Percentiles rank a stretch among this genome's conserved stretches.
Evolutionary conservation across 2,329 filamentous ascomycete genomes (phyloP).

Genomic region (Seiridium unicorne): DNA sequence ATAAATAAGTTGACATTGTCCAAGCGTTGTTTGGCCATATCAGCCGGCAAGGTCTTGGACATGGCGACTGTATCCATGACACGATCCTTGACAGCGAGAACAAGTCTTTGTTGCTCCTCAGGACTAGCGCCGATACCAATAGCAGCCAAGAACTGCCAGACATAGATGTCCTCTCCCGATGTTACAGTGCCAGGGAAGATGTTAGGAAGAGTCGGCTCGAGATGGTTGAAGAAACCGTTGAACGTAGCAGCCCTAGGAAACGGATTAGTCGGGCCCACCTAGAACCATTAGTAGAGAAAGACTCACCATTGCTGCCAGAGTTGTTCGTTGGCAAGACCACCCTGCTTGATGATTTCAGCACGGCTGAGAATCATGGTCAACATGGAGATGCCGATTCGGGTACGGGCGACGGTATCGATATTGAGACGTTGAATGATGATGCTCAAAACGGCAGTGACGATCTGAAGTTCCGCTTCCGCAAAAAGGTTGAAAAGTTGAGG

Average conservation of each 20-base stretch:
- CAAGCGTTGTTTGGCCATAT: constrained; percentile 80
- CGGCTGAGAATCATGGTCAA: constrained; percentile 93
- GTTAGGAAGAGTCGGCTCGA: constrained; percentile 79
- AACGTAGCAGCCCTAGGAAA: constrained; percentile 68
- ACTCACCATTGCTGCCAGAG: constrained; percentile 79
- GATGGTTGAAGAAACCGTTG: constrained; percentile 79
- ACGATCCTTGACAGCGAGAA: constrained; percentile 94
- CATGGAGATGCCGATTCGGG: constrained; percentile 83
- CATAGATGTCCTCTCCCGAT: constrained; percentile 88
- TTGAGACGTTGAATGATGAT: constrained; percentile 80
- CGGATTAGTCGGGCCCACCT: constrained; percentile 26
- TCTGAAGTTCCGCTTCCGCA: constrained; percentile 84
- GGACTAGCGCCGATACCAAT: constrained; percentile 91
- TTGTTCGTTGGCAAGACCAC: constrained; percentile 64
- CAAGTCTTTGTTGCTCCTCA: constrained; percentile 91
- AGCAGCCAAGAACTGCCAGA: constrained; percentile 96
- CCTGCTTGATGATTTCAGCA: constrained; percentile 89
- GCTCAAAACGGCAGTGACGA: constrained; percentile 86
- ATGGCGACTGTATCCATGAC: constrained; percentile 93
- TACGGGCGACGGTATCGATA: constrained; percentile 79
- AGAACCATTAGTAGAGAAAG: background rate
- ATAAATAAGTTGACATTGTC: constrained; percentile 97
- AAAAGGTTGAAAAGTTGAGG: constrained; percentile 87
- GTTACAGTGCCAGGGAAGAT: constrained; percentile 93
- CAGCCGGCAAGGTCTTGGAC: constrained; percentile 83